phyloP scores from a whole-genome alignment of 2,329 filamentous ascomycete species.

The Aspergillus quadrilineatus region DNA sequence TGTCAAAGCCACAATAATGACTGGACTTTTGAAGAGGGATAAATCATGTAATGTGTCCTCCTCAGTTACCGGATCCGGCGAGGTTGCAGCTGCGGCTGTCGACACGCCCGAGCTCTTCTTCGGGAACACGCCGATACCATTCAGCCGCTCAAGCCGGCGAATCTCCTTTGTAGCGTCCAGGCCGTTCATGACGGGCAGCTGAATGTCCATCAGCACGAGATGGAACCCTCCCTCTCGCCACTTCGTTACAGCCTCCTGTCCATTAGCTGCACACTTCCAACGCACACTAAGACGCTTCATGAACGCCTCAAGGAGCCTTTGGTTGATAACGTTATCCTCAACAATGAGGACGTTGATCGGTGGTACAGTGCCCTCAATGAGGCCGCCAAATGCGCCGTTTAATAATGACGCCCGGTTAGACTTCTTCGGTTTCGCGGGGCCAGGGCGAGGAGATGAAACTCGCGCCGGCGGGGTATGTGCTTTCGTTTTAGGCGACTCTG shows the following conservation, averaged over 20 bases:
- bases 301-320: conserved; percentile 89
- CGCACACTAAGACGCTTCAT: conserved; percentile 94
- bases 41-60: conserved; percentile 40
- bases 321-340: conserved; percentile 97
- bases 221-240: conserved; percentile 94
- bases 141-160: conserved; percentile 79
- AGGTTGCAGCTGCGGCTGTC: conserved; percentile 32
- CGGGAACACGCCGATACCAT: conserved; percentile 87
- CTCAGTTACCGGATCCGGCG: conserved; percentile 29
- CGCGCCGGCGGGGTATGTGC: conserved; percentile 37
- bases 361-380: conserved; percentile 79
- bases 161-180: conserved; percentile 95
- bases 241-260: conserved; percentile 85
- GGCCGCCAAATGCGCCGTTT: conserved; percentile 54
- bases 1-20: conserved; percentile 96
- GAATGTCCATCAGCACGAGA: conserved; percentile 97
- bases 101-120: conserved; percentile 60
- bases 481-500: conserved; percentile 40
- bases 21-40: conserved; percentile 83
- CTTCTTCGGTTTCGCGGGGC: conserved; percentile 35
- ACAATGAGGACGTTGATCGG: conserved; percentile 97
- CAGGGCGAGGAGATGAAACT: conserved; percentile 51
- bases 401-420: conserved; percentile 30
- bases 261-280: conserved; percentile 97
- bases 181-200: conserved; percentile 93